Evolutionary conservation across 2,329 filamentous ascomycete genomes (phyloP), one percentile per base, ranked within the genome.

Genomic region (Sclerotinia minor): DNA sequence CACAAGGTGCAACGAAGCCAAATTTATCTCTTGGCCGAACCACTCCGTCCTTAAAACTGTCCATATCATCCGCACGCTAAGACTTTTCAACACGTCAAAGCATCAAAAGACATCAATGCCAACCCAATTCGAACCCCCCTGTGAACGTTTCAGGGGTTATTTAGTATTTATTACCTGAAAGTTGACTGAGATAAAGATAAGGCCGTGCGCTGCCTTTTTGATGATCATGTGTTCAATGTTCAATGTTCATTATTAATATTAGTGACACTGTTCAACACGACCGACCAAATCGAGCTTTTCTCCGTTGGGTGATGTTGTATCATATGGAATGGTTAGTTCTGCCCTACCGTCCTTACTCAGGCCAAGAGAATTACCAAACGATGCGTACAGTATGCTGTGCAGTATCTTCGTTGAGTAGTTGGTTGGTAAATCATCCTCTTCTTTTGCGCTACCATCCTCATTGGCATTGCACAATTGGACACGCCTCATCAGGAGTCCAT

Each of bases 131-230:
- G 21, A 38, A 38, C 35, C 21, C 21, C 21, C 32, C 26, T 24
- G 58, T 50, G 29, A 29, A 50, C 21, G 45, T 61, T 61, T 61
- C 58, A 61, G 58, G 58, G 58, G 58, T 35, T 35, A 35, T 35
- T 35, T 35, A 35, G 5, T 61, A 49, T 60, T 35, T 35, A 35
- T 35, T 60, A 32, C 35, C 44, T 6, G 38, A 5, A 41, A 41
- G 38, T 41, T 41, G 58, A 35, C 29, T 50, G 58, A 61, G 58
- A 61, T 38, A 38, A 61, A 35, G 58, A 50, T 61, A 61, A 61
- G 58, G 26, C 58, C 44, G 58, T 61, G 58, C 58, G 29, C 29
- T 24, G 6, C 44, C n/a, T 49, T 49, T 49, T 49, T 26, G 58
- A 24, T 61, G 44, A 49, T 50, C 45, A 61, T 35, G 21, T 61